These are phyloP conservation scores for Setomelanomma holmii DNA, from an alignment of 2,329 filamentous ascomycete genomes.

Conservation along the genomic window DNA sequence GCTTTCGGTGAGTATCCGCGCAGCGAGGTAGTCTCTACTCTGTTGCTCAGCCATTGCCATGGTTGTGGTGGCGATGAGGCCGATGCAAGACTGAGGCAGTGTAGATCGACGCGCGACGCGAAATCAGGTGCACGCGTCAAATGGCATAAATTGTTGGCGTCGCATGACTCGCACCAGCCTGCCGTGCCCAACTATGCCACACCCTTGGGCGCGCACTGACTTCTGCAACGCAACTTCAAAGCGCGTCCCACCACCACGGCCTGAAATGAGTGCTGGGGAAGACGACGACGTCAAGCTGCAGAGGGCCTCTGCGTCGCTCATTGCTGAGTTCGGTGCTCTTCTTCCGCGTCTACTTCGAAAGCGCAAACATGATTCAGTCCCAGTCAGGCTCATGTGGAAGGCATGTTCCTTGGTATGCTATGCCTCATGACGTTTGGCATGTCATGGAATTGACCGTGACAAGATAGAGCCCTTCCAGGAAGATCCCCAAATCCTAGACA, in stretches of 20 bases:
- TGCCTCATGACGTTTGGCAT: neutral
- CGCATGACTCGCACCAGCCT: constrained; percentile 42
- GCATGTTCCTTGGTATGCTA: constrained; percentile 43
- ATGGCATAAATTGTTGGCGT: too few relatives aligned
- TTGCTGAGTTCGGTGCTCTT: constrained; percentile 39
- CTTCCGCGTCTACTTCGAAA: constrained; percentile 50
- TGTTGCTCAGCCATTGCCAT: constrained; percentile 60
- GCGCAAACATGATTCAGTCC: constrained; percentile 23
- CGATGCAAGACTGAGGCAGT: neutral
- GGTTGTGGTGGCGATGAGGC: neutral
- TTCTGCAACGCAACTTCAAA: neutral
- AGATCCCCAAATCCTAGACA: constrained; percentile 90
- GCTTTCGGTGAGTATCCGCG: constrained; percentile 77
- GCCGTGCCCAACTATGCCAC: too few relatives aligned
- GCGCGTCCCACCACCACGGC: neutral
- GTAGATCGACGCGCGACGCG: constrained; percentile 25
- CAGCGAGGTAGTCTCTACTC: constrained; percentile 75
- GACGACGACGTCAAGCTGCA: constrained; percentile 56
- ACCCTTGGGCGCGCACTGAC: constrained; percentile 6
- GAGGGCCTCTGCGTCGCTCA: constrained; percentile 49
- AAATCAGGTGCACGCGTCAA: constrained; percentile 41
- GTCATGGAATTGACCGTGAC: constrained; percentile 1
- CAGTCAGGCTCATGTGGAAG: constrained; percentile 44
- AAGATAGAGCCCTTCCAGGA: constrained; percentile 90
- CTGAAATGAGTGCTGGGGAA: constrained; percentile 47